Conservation (phyloP, 495 filamentous ascomycete species). For the Penicillium parvum region DNA sequence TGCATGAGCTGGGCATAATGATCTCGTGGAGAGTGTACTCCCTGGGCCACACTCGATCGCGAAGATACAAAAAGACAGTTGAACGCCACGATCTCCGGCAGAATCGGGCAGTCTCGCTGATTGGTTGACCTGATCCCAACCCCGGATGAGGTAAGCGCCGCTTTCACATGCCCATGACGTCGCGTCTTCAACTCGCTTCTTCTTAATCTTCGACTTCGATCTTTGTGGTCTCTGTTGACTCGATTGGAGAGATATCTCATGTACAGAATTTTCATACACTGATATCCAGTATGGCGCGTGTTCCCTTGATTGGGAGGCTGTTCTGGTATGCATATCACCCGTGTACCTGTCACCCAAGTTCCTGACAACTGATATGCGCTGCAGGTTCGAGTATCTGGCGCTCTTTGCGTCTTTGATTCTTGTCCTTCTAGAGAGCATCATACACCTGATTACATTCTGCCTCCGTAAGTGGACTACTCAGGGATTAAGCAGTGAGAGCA, state of each 20-base stretch:
- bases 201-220: not conserved
- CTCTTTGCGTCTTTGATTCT: slow-evolving; percentile 78
- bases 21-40: slow-evolving; percentile 1
- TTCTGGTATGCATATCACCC: slow-evolving; percentile 52
- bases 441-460: slow-evolving; percentile 84
- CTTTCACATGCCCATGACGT: slow-evolving; percentile 35
- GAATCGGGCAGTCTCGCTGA: slow-evolving; percentile 23
- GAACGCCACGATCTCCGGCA: slow-evolving; percentile 8
- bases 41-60: too few species aligned
- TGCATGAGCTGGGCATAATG: slow-evolving; percentile 92
- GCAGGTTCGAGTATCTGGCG: slow-evolving; percentile 77
- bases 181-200: slow-evolving; percentile 8
- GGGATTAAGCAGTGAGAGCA: not conserved
- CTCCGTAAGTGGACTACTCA: slow-evolving; percentile 58
- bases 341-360: slow-evolving; percentile 1
- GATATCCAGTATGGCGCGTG: slow-evolving; percentile 53
- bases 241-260: too few species aligned
- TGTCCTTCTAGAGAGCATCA: slow-evolving; percentile 71
- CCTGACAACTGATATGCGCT: slow-evolving; percentile 4
- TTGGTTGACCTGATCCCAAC: too few species aligned
- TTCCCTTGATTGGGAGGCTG: slow-evolving; percentile 81
- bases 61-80: too few species aligned
- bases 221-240: too few species aligned
- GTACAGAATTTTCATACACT: slow-evolving; percentile 1
- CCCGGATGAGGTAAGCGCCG: slow-evolving; percentile 40